Evolutionary conservation across 306 rosid species (phyloP), one percentile per base, ranked within the genome.

Genomic region (Trifolium subterraneum): DNA sequence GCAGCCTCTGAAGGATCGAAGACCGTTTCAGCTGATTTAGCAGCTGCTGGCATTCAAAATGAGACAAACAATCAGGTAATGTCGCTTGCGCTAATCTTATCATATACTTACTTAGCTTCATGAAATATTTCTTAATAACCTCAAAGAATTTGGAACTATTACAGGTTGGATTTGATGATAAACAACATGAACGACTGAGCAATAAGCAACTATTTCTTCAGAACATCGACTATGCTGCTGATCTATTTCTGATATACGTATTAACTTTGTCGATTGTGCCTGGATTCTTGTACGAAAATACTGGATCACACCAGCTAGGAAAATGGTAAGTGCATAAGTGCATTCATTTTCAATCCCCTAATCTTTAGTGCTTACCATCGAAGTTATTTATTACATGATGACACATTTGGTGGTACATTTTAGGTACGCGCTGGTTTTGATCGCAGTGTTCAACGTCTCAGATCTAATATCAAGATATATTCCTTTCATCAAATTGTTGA

Each of bases 1-100:
- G 97, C 98, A 36, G 96, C 96, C 55, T 81, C 54, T 0, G 97
- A 93, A 79, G 95, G 95, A 81, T 82, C 95, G 9, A 87, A 80
- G 85, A 93, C 96, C 4, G 98, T 90, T 45, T 73, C 89, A 11
- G 84, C 96, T 35, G 96, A 93, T 77, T 93, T 93, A 45, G 92
- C 97, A 7, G 94, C 92, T 29, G 94, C 81, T 5, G 94, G 98
- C 33, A 66, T 87, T 71, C 78, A 66, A n/a, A 33, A 80, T 1
- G 50, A 79, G 18, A 8, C 61, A 65, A 80, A 72, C 51, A 50
- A 47, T 4, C 84, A 48, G 76, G 93, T 89, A 86, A 27, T 76
- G 51, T 36, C 50, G 52, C 25, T 25, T 71, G 19, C 63, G 33
- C 41, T 61, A 64, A 70, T n/a, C 15, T 35, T 12, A 51, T 8